phyloP scores from a whole-genome alignment of 2,329 filamentous ascomycete species.

The Arthrobotrys iridis region DNA sequence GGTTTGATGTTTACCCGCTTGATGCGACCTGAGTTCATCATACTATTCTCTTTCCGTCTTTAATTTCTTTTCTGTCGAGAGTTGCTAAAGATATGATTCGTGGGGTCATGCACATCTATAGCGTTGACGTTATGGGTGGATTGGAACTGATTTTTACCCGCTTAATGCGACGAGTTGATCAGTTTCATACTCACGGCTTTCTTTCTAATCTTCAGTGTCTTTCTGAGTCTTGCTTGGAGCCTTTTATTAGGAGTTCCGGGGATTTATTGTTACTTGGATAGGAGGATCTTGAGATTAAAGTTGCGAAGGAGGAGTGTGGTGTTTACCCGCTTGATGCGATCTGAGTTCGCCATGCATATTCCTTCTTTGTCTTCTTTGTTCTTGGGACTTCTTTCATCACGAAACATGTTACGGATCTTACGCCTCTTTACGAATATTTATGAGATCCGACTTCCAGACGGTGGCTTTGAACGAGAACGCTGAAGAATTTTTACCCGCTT shows the following conservation, averaged over 20 bases:
- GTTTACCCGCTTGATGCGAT: slow-evolving; percentile 35
- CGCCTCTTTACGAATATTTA: background rate
- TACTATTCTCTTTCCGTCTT: background rate
- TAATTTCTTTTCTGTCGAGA: background rate
- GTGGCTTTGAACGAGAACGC: background rate
- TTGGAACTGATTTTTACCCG: slow-evolving; percentile 38
- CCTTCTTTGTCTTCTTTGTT: background rate
- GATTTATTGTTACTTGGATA: background rate
- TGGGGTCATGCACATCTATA: background rate
- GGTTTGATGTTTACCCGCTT: slow-evolving; percentile 32
- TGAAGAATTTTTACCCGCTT: slow-evolving; percentile 31
- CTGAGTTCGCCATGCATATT: slow-evolving; percentile 26
- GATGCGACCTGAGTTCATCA: slow-evolving; percentile 29
- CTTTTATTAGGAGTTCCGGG: slow-evolving; percentile 14
- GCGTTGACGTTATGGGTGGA: background rate
- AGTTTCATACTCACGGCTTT: background rate
- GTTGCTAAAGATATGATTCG: too few relatives aligned
- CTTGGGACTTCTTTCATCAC: background rate
- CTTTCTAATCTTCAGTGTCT: background rate
- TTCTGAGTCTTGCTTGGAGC: background rate
- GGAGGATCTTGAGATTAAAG: background rate
- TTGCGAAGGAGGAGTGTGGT: too few relatives aligned
- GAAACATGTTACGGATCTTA: too few relatives aligned
- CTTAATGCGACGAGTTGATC: slow-evolving; percentile 39
- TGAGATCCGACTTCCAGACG: background rate